Base-by-base conservation (phyloP, 805 yeast species). In the Cyberlindnera bimundalis region DNA sequence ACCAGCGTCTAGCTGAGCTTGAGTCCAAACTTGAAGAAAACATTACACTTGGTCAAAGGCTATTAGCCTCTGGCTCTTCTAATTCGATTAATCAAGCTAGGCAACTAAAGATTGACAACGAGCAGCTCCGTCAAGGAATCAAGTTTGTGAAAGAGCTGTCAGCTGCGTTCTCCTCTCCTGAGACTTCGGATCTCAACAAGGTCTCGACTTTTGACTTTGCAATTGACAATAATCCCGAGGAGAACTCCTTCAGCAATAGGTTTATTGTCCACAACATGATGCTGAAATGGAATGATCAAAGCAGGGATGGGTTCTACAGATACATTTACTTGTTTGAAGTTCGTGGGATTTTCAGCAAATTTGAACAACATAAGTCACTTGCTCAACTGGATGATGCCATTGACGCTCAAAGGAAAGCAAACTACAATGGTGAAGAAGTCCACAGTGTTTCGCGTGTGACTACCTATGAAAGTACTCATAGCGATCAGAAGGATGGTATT, bases 281-380 rank as follows among this genome's bases (percentile, higher is more conserved):
- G 52, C 57, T 89, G 50, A 84, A 79, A 50, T 89, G 96, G 96
- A 82, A 84, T 59, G 80, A 84, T 45, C 56, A 65, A 3, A 72
- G 80, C 9, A 67, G 96, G 41, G 78, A 88, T 52, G 65, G 76
- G 11, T 64, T 87, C 33, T 73, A 76, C 56, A 73, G 78, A 32
- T 86, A 83, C 52, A 56, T 79, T 18, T 74, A 76, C 42, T 64
- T 73, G 33, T 59, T 76, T 24, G 70, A 67, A 10, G 58, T 71
- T 37, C 62, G 76, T 18, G 63, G 67, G 18, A 74, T 76, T 10
- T 61, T 67, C 24, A 48, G 64, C 1, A 67, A 66, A 37, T 73
- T 73, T 29, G 48, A 72, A 43, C 65, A 73, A 12, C 69, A 74
- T 37, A 72, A 69, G 23, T 74, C 84, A 0, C 64, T 78, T 33